phyloP scores from a whole-genome alignment of 164 flowering plant species.

The Tinospora cordifolia region DNA sequence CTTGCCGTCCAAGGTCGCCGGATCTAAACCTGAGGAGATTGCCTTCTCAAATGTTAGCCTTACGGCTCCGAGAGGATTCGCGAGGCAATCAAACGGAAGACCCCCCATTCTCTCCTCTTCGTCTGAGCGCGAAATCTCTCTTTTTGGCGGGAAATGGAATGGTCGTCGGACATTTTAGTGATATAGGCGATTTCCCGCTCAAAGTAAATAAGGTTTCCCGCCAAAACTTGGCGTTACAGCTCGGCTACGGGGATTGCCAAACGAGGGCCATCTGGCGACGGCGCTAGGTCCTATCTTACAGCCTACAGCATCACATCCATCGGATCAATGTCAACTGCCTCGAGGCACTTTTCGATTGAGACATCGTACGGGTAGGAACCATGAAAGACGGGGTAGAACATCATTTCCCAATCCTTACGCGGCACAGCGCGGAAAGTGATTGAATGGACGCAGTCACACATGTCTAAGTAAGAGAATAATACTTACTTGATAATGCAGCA shows the following conservation, averaged over 20 bases:
- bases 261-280: too few relatives aligned
- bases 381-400: too few relatives aligned
- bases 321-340: too few relatives aligned
- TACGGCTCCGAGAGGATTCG: conserved; percentile 91
- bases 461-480: too few relatives aligned
- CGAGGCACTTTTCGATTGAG: not conserved
- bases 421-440: too few relatives aligned
- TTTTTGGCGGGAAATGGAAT: conserved; percentile 3
- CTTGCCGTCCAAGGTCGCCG: conserved; percentile 41
- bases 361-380: not conserved
- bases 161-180: not conserved
- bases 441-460: too few relatives aligned
- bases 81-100: conserved; percentile 56
- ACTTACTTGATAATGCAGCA: too few relatives aligned
- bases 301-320: too few relatives aligned
- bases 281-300: too few relatives aligned
- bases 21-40: conserved; percentile 40
- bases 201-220: conserved; percentile 23
- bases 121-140: conserved; percentile 1
- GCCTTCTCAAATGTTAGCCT: conserved; percentile 73
- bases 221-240: conserved; percentile 11
- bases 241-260: not conserved
- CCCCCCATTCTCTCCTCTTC: conserved; percentile 61
- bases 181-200: conserved; percentile 1
- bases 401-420: too few relatives aligned